Percentiles rank a stretch among this genome's conserved stretches.
Evolutionary conservation across 768 basidiomycete species (phyloP).

Genomic region (Plicaturopsis crispa): DNA sequence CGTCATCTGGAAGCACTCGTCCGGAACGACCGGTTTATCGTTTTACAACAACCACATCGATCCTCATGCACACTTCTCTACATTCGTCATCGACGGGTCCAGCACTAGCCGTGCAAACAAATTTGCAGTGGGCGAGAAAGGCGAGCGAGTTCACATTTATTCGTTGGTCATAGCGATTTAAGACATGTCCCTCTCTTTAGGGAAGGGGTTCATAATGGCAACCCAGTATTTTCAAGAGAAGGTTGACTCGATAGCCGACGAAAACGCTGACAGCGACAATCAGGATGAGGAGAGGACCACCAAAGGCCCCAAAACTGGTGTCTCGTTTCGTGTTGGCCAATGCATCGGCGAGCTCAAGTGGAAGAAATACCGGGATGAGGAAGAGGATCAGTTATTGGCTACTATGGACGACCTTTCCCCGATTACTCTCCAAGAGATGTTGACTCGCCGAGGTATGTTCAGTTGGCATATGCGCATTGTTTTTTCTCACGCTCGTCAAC

Average conservation of each 20-base stretch:
- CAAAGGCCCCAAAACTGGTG: background rate
- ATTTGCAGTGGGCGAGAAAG: slow-evolving; percentile 13
- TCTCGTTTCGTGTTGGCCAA: slow-evolving; percentile 11
- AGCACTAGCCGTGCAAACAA: slow-evolving; percentile 10
- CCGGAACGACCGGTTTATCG: slow-evolving; percentile 1
- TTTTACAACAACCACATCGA: slow-evolving; percentile 11
- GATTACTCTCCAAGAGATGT: background rate
- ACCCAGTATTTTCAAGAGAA: slow-evolving; percentile 10
- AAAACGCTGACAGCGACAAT: background rate
- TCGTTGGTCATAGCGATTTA: no score
- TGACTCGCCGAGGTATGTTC: background rate
- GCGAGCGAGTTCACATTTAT: no score
- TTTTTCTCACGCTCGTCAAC: background rate
- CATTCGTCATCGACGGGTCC: slow-evolving; percentile 10
- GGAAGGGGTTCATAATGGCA: slow-evolving; percentile 10
- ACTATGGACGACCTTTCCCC: slow-evolving; percentile 1
- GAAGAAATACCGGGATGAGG: slow-evolving; percentile 4
- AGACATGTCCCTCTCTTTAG: no score
- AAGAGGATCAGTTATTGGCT: slow-evolving; percentile 1
- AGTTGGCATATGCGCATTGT: background rate
- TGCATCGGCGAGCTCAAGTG: slow-evolving; percentile 10
- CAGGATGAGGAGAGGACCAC: background rate
- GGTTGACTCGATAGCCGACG: slow-evolving; percentile 2
- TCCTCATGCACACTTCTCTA: slow-evolving; percentile 4
- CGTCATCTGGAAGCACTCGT: background rate